phyloP scores from a whole-genome alignment of 352 stramenopile species.

The Phytophthora chlamydospora region DNA sequence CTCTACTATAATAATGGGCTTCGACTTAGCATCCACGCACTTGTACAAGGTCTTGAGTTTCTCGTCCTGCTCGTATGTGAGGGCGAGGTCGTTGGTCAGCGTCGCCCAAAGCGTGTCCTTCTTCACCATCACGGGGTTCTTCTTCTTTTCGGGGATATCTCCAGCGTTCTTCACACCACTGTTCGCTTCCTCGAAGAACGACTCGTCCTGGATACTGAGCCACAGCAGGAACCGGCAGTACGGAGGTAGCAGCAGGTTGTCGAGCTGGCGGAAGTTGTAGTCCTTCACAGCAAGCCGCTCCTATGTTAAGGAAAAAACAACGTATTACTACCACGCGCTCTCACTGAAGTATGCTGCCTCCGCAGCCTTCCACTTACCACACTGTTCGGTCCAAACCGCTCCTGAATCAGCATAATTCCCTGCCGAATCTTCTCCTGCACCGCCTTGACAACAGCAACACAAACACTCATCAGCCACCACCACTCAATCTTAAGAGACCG shows the following conservation, averaged over 20 bases:
- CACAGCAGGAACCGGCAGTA: slow-evolving; percentile 91
- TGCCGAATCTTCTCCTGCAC: slow-evolving; percentile 78
- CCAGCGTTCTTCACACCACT: slow-evolving; percentile 46
- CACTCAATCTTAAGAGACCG: neutral
- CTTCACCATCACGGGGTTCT: slow-evolving; percentile 65
- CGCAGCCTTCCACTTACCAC: slow-evolving; percentile 41
- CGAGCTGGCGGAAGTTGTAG: slow-evolving; percentile 90
- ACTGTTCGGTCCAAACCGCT: slow-evolving; percentile 86
- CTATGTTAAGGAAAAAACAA: slow-evolving; percentile 24
- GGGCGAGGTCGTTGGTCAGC: slow-evolving; percentile 72
- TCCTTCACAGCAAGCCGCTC: slow-evolving; percentile 88
- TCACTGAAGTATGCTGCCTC: neutral
- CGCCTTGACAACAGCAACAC: slow-evolving; percentile 25
- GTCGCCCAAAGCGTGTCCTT: slow-evolving; percentile 87
- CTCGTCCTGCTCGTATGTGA: slow-evolving; percentile 91
- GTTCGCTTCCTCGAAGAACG: slow-evolving; percentile 82
- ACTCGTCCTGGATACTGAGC: slow-evolving; percentile 88
- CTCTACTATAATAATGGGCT: neutral
- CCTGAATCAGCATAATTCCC: slow-evolving; percentile 78
- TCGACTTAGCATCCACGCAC: slow-evolving; percentile 35
- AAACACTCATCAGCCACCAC: slow-evolving; percentile 9
- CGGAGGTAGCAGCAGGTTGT: slow-evolving; percentile 85
- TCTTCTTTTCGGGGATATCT: slow-evolving; percentile 73
- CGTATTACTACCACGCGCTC: slow-evolving; percentile 1
- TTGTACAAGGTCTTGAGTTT: slow-evolving; percentile 91